Percentiles rank a stretch among this genome's conserved stretches.
phyloP scores from a whole-genome alignment of 495 filamentous ascomycete species.

The Ramalina peruviana region DNA sequence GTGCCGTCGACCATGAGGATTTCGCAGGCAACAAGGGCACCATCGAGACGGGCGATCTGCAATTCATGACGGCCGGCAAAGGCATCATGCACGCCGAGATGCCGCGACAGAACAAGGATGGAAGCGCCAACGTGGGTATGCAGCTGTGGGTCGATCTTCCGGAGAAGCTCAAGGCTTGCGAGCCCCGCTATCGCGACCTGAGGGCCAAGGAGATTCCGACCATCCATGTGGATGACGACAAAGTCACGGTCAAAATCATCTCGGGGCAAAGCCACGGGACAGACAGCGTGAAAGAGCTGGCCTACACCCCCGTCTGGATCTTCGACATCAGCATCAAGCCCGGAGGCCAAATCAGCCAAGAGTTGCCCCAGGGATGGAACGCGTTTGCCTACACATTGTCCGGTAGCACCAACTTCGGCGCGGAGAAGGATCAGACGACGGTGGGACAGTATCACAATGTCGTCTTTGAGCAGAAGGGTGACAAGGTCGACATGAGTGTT shows the following conservation, averaged over 20 bases:
- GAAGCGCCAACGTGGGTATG: conserved; percentile 68
- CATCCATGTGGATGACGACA: conserved; percentile 51
- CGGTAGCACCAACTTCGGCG: conserved; percentile 55
- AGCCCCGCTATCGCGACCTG: conserved; percentile 85
- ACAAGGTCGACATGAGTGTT: conserved; percentile 56
- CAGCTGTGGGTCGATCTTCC: conserved; percentile 95
- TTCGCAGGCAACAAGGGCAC: conserved; percentile 82
- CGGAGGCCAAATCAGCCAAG: conserved; percentile 59
- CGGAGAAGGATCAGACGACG: conserved; percentile 31
- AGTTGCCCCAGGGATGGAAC: conserved; percentile 73
- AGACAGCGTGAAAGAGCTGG: conserved; percentile 74
- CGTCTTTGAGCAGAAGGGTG: conserved; percentile 71
- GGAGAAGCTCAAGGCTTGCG: conserved; percentile 63
- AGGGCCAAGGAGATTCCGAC: conserved; percentile 60
- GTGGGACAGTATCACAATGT: conserved; percentile 67
- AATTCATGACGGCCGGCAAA: conserved; percentile 93
- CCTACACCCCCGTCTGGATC: conserved; percentile 92
- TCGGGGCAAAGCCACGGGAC: conserved; percentile 69
- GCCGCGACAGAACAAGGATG: conserved; percentile 69
- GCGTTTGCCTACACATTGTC: conserved; percentile 74
- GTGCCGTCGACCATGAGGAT: conserved; percentile 88
- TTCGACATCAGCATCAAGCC: conserved; percentile 73
- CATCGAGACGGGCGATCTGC: conserved; percentile 72
- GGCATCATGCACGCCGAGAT: conserved; percentile 97
- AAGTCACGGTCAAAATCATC: conserved; percentile 78